A percentile compares a stretch with the other conserved stretches of the same genome.
phyloP scores from a whole-genome alignment of 208 protist genomes.

The Naegleria lovaniensis region DNA sequence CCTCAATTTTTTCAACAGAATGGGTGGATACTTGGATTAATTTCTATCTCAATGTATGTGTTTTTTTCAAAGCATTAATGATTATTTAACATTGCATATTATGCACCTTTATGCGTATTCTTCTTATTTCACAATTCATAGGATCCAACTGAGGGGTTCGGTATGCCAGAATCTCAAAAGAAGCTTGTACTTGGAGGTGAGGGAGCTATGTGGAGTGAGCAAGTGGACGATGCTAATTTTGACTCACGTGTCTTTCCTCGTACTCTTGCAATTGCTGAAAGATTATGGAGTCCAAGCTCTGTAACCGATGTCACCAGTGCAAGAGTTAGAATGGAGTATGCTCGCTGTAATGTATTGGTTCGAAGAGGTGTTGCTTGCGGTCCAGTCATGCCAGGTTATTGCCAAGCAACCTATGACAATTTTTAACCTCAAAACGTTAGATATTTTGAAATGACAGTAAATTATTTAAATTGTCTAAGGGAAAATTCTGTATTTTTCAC shows the following conservation, averaged over 20 bases:
- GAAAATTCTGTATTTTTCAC: too few species aligned
- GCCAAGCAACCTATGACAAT: conserved; percentile 2
- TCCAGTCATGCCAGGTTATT: conserved; percentile 36
- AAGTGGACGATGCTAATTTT: conserved; percentile 37
- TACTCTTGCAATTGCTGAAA: conserved; percentile 34
- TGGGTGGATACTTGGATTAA: conserved; percentile 39
- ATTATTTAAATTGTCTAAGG: too few species aligned
- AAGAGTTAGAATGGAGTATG: neutral
- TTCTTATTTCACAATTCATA: too few species aligned
- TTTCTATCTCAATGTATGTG: conserved; percentile 29
- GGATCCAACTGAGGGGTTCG: conserved; percentile 22
- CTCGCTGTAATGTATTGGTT: conserved; percentile 29
- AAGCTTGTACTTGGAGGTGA: conserved; percentile 39
- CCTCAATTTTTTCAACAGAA: neutral
- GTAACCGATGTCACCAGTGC: neutral
- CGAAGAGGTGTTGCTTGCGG: conserved; percentile 28
- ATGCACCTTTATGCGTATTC: too few species aligned
- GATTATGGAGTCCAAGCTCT: conserved; percentile 31
- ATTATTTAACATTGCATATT: too few species aligned
- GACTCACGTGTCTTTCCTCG: conserved; percentile 39
- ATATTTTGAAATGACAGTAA: too few species aligned
- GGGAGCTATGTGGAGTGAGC: conserved; percentile 37
- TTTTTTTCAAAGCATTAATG: too few species aligned
- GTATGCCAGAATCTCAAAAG: neutral
- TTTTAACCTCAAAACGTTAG: neutral